Base-by-base conservation (phyloP, 2,329 filamentous ascomycete species). In the Arthrobotrys sphaeroides region DNA sequence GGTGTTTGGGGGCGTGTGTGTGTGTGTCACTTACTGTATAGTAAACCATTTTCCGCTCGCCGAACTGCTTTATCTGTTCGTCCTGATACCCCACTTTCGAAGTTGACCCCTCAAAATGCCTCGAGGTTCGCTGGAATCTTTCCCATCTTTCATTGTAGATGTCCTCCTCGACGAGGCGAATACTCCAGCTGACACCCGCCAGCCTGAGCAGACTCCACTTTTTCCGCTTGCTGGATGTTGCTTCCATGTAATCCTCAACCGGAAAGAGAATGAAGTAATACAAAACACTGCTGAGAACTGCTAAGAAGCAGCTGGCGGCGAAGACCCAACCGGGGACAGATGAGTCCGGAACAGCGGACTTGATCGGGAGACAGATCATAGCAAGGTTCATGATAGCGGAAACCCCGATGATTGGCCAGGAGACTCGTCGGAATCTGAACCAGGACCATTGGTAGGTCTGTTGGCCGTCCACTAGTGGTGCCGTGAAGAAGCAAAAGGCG, bases 31-130 rank as follows among this genome's bases (percentile, higher is more conserved):
- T 65, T 72, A 72, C 67, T 31, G 57, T 49, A 49, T 72, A 72
- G 16, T 72, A 72, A 22, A 72, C 67, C 67, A 72, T 72, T 57
- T 65, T 72, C n/a, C 67, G 36, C 47, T 72, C 59, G 9, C 67
- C 67, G 59, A 64, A 72, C 24, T 72, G 67, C 40, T 64, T 59
- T 22, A 59, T 45, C 28, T 72, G 67, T 40, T 72, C 67, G 36
- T 72, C 59, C 36, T 72, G 67, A 42, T 72, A 59, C n/a, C 67
- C 67, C 18, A 47, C 59, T 42, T 49, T 64, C n/a, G 67, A 57
- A 12, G 59, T 72, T 4, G 47, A 40, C 13, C 51, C 67, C 9
- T 65, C 59, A 31, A 65, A 72, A 31, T 65, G 53, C 28, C 67
- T 57, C 7, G 67, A 64, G 9, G 67, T 72, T 47, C 67, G 47